Evolutionary conservation across 2,329 filamentous ascomycete genomes (phyloP).

Genomic region (Arthrobotrys iridis): DNA sequence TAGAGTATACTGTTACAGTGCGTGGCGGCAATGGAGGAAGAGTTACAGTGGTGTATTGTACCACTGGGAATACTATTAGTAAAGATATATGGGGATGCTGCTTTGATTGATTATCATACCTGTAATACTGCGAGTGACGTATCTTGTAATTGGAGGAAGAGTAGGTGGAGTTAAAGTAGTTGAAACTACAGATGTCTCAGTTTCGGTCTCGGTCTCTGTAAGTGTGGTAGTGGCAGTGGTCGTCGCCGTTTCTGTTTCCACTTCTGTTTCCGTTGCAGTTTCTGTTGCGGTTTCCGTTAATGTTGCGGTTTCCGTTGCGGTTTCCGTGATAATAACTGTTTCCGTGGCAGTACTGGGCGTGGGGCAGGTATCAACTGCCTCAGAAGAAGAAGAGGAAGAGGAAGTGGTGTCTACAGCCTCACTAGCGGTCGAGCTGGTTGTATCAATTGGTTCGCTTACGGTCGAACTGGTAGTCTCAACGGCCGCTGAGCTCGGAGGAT

Average conservation of each 20-base stretch:
- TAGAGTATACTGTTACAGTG: constrained; percentile 27
- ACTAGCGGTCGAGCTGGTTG: constrained; percentile 23
- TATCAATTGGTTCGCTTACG: constrained; percentile 13
- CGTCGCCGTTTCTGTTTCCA: constrained; percentile 1
- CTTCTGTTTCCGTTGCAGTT: background rate
- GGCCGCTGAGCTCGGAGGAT: background rate
- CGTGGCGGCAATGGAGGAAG: background rate
- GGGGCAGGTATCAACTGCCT: constrained; percentile 26
- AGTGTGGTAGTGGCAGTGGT: too few species aligned
- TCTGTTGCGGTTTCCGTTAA: background rate
- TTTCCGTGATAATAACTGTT: background rate
- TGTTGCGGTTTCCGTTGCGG: background rate
- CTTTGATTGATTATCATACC: constrained; percentile 3
- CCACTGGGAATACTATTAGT: background rate
- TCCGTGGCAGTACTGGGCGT: constrained; percentile 4
- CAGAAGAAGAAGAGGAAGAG: constrained; percentile 1
- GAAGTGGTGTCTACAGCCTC: constrained; percentile 17
- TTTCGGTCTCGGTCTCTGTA: background rate
- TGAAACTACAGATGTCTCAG: background rate
- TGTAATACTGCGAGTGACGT: constrained; percentile 35
- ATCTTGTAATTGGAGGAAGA: constrained; percentile 28
- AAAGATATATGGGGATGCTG: background rate
- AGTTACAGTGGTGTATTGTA: constrained; percentile 22
- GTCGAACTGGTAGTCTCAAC: constrained; percentile 9
- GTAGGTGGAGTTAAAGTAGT: constrained; percentile 23